A percentile compares a stretch with the other conserved stretches of the same genome.
Evolutionary conservation across 306 rosid species (phyloP).

Genomic region (Psophocarpus tetragonolobus): DNA sequence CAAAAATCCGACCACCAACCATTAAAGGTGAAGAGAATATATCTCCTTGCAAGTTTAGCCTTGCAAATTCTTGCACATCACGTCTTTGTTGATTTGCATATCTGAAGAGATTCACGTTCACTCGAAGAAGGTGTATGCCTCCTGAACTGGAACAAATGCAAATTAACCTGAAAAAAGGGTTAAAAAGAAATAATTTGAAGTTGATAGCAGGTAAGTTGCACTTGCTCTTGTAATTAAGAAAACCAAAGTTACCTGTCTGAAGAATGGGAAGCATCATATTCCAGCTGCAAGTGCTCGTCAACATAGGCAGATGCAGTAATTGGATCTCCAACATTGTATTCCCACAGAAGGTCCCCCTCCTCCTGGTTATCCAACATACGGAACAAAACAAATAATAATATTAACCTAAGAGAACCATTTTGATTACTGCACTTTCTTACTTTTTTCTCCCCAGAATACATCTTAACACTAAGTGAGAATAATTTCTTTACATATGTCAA

Average conservation of each 20-base stretch:
- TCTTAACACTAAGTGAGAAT: background rate
- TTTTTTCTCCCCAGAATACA: background rate
- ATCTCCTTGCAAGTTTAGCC: slow-evolving; percentile 59
- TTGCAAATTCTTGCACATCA: slow-evolving; percentile 62
- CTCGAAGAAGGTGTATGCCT: slow-evolving; percentile 59
- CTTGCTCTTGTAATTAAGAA: background rate
- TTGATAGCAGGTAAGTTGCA: background rate
- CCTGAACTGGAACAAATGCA: slow-evolving; percentile 86
- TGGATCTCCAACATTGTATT: slow-evolving; percentile 73
- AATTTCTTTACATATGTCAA: background rate
- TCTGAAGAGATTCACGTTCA: slow-evolving; percentile 22
- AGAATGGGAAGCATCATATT: slow-evolving; percentile 40
- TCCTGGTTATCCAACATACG: slow-evolving; percentile 54
- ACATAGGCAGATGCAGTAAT: slow-evolving; percentile 83
- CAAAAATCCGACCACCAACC: slow-evolving; percentile 78
- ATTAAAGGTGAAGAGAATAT: slow-evolving; percentile 87
- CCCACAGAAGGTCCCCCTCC: slow-evolving; percentile 66
- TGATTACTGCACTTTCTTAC: background rate
- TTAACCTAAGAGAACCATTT: slow-evolving; percentile 9
- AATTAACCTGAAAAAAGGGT: slow-evolving; percentile 52
- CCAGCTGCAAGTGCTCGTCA: slow-evolving; percentile 65
- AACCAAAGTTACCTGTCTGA: slow-evolving; percentile 63
- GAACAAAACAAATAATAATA: slow-evolving; percentile 16
- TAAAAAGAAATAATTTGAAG: background rate
- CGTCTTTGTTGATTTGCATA: slow-evolving; percentile 20